Evolutionary conservation across 1,139 yeast genomes (phyloP), one percentile per base, ranked within the genome.

Genomic region (Debaryomycetaceae sp.): DNA sequence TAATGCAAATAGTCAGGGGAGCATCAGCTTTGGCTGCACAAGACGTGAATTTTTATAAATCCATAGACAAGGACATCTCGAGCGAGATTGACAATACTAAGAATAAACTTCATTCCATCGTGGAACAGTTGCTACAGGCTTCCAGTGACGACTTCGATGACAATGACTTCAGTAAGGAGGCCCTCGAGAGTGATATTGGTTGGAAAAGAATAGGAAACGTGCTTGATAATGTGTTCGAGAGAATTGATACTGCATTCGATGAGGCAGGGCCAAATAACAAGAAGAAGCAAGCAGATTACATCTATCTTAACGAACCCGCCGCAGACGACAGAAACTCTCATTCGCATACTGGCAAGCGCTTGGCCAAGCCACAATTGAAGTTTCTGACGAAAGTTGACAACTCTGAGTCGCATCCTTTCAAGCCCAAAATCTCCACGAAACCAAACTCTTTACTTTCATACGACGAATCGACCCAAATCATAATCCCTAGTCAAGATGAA

Each of bases 1-100:
- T 80, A 4, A 72, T 80, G 42, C 72, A 72, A 24, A 72, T 85
- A 1, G 81, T 89, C 34, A 74, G 96, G 50, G 78, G 87, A 1
- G 80, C 97, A 0, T 71, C 85, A 5, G 80, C 87, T 2, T 66
- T 93, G 39, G 86, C 90, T 2, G 81, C 89, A 0, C 89, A 87
- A 51, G 99, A 93, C 67, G 78, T 90, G 24, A 78, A 76, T 38
- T 93, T 91, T 57, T 81, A 83, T 65, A 76, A 76, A 44, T 80
- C 90, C 39, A 62, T 90, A n/a, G 95, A 89, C 57, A 57, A 71
- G 2, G 58, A 63, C 0, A 60, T 87, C 27, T 68, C 77, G 5
- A 48, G 55, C 1, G 60, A 73, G 17, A 68, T 83, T 23, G 75
- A 76, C 31, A 54, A 57, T 1, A 63, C 80, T 2, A 72, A 83